phyloP scores from a whole-genome alignment of 2,329 filamentous ascomycete genomes.

The Fusarium chlamydosporum region DNA sequence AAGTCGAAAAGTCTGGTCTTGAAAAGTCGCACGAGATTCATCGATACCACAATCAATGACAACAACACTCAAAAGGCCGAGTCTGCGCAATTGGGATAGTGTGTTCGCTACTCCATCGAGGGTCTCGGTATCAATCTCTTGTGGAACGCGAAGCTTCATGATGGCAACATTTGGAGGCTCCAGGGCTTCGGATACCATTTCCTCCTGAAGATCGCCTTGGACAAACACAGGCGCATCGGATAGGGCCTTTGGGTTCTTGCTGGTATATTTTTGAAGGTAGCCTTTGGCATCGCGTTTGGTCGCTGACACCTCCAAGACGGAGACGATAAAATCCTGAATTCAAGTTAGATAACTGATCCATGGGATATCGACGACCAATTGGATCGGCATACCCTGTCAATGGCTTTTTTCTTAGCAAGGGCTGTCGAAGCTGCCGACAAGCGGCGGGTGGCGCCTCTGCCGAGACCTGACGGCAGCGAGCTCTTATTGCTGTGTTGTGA shows the following conservation, averaged over 20 bases:
- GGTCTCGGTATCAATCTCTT: constrained; percentile 76
- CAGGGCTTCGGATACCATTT: constrained; percentile 29
- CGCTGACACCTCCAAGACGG: constrained; percentile 87
- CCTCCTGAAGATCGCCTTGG: constrained; percentile 50
- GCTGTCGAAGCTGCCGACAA: constrained; percentile 52
- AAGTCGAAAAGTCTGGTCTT: constrained; percentile 78
- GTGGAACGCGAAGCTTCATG: constrained; percentile 84
- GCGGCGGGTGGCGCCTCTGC: constrained; percentile 44
- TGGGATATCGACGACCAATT: background rate
- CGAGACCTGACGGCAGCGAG: constrained; percentile 26
- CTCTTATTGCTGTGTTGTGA: constrained; percentile 29
- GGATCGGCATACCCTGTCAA: constrained; percentile 52
- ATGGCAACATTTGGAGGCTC: constrained; percentile 76
- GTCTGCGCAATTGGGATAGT: constrained; percentile 82
- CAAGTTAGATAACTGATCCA: constrained; percentile 25
- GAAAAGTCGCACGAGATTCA: constrained; percentile 59
- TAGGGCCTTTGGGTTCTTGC: constrained; percentile 50
- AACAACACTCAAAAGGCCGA: constrained; percentile 86
- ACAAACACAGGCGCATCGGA: constrained; percentile 54
- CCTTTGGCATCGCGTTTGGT: constrained; percentile 94
- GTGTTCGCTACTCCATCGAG: constrained; percentile 85
- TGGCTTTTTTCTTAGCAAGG: constrained; percentile 52
- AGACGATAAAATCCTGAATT: constrained; percentile 83
- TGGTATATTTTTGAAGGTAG: constrained; percentile 87
- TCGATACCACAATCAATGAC: constrained; percentile 79